Percentiles rank a stretch among this genome's conserved stretches.
Evolutionary conservation across 2,329 filamentous ascomycete genomes (phyloP).

Genomic region (Remersonia thermophila): DNA sequence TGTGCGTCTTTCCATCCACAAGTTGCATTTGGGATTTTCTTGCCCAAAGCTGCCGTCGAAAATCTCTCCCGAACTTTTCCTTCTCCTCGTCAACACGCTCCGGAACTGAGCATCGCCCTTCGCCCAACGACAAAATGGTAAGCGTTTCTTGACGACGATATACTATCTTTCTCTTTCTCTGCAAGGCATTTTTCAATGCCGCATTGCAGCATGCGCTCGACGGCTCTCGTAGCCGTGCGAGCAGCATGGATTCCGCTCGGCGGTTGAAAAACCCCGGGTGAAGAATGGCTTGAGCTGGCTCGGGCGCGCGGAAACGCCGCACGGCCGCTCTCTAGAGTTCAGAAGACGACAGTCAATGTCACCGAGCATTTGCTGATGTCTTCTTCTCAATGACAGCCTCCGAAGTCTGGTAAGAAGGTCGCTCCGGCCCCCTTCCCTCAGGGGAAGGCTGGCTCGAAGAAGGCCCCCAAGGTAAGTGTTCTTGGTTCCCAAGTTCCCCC

Average conservation of each 20-base stretch:
- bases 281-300: constrained; percentile 55
- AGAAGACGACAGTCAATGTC: constrained; percentile 62
- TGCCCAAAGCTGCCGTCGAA: background rate
- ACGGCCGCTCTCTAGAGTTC: constrained; percentile 75
- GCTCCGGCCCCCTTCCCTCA: constrained; percentile 93
- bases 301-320: constrained; percentile 42
- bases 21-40: background rate
- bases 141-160: constrained; percentile 31
- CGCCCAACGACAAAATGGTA: constrained; percentile 49
- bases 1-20: background rate
- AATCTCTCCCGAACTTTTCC: constrained; percentile 3
- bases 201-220: constrained; percentile 19
- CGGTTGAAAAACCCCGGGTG: constrained; percentile 36
- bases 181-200: constrained; percentile 18
- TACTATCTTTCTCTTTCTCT: constrained; percentile 14
- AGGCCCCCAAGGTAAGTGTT: constrained; percentile 91
- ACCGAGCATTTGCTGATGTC: constrained; percentile 78
- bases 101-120: constrained; percentile 30
- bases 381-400: constrained; percentile 99
- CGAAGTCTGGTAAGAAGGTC: constrained; percentile 96
- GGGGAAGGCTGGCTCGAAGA: constrained; percentile 85
- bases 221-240: constrained; percentile 21
- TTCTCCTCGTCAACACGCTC: constrained; percentile 26
- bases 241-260: constrained; percentile 29
- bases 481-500: constrained; percentile 4